phyloP scores from a whole-genome alignment of 2,329 filamentous ascomycete species.

The Nemania sp. region DNA sequence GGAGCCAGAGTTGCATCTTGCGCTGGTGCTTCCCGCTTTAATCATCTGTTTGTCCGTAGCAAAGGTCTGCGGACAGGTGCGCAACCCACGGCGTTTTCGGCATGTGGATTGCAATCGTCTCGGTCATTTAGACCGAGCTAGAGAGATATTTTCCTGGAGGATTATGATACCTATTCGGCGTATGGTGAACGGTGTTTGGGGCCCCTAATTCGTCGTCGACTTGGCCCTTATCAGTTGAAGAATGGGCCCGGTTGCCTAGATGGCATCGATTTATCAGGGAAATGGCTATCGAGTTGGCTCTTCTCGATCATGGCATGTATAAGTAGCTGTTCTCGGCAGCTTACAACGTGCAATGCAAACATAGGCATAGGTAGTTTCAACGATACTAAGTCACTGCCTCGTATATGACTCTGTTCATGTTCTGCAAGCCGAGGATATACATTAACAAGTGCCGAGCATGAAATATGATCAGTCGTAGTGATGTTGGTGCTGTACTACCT shows the following conservation, averaged over 20 bases:
- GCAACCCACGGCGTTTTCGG: background rate
- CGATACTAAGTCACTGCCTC: background rate
- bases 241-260: background rate
- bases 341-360: background rate
- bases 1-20: background rate
- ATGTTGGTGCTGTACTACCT: no score
- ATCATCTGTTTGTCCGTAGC: background rate
- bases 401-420: background rate
- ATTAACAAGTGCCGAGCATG: no score
- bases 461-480: no score
- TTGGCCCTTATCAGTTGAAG: background rate
- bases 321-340: background rate
- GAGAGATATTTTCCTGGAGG: background rate
- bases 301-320: constrained; percentile 2
- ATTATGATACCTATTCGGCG: constrained; percentile 20
- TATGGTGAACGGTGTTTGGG: constrained; percentile 15
- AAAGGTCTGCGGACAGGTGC: background rate
- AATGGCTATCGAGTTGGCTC: background rate
- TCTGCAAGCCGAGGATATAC: no score
- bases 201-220: background rate
- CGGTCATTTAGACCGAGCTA: background rate
- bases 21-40: background rate
- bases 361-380: background rate
- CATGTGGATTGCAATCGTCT: constrained; percentile 2
- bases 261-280: background rate